Conservation (phyloP, 106 monocot species). For the Dioscorea zingiberensis region DNA sequence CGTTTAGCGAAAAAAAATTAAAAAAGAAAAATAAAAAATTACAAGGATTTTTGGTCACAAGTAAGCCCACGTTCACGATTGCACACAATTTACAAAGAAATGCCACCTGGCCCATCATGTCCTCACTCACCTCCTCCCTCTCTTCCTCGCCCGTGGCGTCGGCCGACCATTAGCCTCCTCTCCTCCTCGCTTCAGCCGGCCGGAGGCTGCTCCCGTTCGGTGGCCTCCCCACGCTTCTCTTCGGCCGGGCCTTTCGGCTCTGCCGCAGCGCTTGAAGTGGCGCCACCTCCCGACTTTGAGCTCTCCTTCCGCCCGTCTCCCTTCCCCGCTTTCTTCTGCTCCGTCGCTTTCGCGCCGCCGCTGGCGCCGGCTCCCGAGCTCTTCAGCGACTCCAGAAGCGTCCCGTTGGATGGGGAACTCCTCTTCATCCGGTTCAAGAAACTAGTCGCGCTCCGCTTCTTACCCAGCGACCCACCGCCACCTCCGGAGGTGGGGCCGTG, state of each 20-base stretch:
- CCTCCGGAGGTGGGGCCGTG: too few relatives aligned
- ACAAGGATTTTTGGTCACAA: background rate
- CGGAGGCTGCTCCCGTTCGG: slow-evolving; percentile 36
- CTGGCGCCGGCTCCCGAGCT: background rate
- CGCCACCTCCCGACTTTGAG: slow-evolving; percentile 4
- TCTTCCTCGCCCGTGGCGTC: slow-evolving; percentile 12
- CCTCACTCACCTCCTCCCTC: slow-evolving; percentile 35
- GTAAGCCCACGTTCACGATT: background rate
- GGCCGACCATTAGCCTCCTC: background rate
- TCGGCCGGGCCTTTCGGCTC: slow-evolving; percentile 8
- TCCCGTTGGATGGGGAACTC: slow-evolving; percentile 13
- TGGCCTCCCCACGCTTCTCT: slow-evolving; percentile 48
- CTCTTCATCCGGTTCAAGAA: slow-evolving; percentile 52
- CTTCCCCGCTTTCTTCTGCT: slow-evolving; percentile 14
- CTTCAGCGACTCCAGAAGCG: slow-evolving; percentile 17
- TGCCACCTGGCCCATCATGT: background rate
- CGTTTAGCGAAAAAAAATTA: background rate
- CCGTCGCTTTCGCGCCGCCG: slow-evolving; percentile 8
- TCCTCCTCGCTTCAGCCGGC: slow-evolving; percentile 17
- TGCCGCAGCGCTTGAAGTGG: slow-evolving; percentile 10
- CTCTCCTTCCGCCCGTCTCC: slow-evolving; percentile 20
- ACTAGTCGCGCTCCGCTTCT: slow-evolving; percentile 47
- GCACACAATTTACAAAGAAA: slow-evolving; percentile 21
- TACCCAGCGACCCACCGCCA: slow-evolving; percentile 8
- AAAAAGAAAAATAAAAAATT: background rate